A percentile compares a stretch with the other conserved stretches of the same genome.
phyloP scores from a whole-genome alignment of 176 grass and related monocot genomes.

The Oryza australiensis region DNA sequence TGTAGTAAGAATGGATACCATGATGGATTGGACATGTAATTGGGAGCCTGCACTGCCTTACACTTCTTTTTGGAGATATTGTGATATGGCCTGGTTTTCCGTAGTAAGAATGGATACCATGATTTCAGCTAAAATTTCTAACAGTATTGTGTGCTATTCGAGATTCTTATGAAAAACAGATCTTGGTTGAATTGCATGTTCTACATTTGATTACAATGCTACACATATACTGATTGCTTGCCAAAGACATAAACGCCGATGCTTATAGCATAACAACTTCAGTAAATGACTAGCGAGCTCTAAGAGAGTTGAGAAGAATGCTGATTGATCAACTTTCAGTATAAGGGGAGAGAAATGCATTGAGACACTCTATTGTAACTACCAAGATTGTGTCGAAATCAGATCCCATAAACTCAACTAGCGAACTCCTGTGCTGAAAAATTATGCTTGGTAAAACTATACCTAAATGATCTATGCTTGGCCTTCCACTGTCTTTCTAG shows the following conservation, averaged over 20 bases:
- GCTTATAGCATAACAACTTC: neutral
- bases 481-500: neutral
- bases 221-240: neutral
- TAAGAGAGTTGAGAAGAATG: neutral
- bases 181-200: neutral
- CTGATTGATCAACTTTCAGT: neutral
- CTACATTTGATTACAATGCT: neutral
- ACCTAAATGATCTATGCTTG: neutral
- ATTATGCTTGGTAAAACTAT: neutral
- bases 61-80: neutral
- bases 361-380: constrained; percentile 7
- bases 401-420: neutral
- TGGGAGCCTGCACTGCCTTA: neutral
- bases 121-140: neutral
- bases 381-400: neutral
- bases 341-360: neutral
- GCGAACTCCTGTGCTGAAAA: constrained; percentile 3
- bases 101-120: neutral
- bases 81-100: neutral
- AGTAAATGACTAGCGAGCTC: neutral
- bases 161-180: neutral
- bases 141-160: neutral
- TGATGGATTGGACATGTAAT: no score
- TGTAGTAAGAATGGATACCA: neutral
- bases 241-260: neutral